Evolutionary conservation across 208 protist genomes (phyloP), one percentile per base, ranked within the genome.

Genomic region (Leptomonas pyrrhocoris): DNA sequence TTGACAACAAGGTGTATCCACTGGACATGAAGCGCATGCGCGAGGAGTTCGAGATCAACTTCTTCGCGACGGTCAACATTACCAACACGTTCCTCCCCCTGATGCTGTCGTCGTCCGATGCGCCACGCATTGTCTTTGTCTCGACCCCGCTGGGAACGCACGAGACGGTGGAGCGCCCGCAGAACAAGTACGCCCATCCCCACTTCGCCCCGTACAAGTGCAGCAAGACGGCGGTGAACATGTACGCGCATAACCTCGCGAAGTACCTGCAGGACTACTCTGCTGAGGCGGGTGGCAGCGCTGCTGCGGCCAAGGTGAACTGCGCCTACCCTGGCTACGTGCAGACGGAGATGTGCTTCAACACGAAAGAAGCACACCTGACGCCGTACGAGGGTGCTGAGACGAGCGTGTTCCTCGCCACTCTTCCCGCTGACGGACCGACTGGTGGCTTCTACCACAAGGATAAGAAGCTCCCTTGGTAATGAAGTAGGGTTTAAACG

Each of bases 161-260:
- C 27, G 63, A 72, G 38, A 85, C 79, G 19, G 75, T 85, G 53
- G 85, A 85, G 27, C 61, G 68, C 25, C 85, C 85, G 40, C 73
- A 83, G 54, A 89, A 86, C 72, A 80, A 77, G 61, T 86, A 66
- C 66, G 81, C 68, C 0, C 66, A 65, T 38, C 70, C 66, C 15
- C 65, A 58, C 56, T 83, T 62, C 70, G 73, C 53, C 40, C 53
- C 84, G 11, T 94, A 94, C 68, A 90, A 88, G 51, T 74, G 77
- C 45, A 84, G 79, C 40, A 94, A 94, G 74, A 71, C 86, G 12
- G 84, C 89, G 36, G 62, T 93, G 46, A 92, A 92, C 78, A 90
- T 93, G 86, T 94, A 94, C 75, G 89, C 85, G 7, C 79, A 84
- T 68, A 89, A 92, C 75, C 83, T 94, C 40, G 89, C 89, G 40